These are phyloP conservation scores for Cochliopodium minus DNA, from an alignment of 208 protist genomes.

Conservation along the genomic window DNA sequence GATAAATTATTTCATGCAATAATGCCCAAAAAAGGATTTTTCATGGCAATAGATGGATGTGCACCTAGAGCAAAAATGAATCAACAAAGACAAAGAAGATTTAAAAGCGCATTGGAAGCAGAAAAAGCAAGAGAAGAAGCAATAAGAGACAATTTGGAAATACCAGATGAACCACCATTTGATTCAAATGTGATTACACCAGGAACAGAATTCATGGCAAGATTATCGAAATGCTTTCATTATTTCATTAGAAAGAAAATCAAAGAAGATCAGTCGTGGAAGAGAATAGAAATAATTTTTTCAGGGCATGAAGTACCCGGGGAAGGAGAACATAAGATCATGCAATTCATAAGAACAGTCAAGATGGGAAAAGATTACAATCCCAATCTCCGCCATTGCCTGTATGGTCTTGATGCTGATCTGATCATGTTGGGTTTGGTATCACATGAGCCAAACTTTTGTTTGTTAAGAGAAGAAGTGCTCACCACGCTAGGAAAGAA, in stretches of 20 bases:
- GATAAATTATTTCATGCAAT: slow-evolving; percentile 85
- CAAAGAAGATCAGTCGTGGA: slow-evolving; percentile 67
- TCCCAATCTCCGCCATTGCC: slow-evolving; percentile 79
- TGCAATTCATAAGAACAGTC: slow-evolving; percentile 88
- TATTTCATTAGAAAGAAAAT: slow-evolving; percentile 83
- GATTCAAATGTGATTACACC: slow-evolving; percentile 95
- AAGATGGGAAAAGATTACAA: slow-evolving; percentile 71
- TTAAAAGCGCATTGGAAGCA: slow-evolving; percentile 34
- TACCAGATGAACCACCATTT: slow-evolving; percentile 54
- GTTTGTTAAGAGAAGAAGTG: slow-evolving; percentile 82
- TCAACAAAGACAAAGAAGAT: slow-evolving; percentile 91
- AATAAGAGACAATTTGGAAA: background rate
- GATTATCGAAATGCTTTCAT: slow-evolving; percentile 63
- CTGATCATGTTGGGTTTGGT: slow-evolving; percentile 87
- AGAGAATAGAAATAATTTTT: slow-evolving; percentile 69
- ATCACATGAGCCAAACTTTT: slow-evolving; percentile 84
- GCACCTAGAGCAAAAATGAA: slow-evolving; percentile 98
- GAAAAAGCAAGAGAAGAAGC: slow-evolving; percentile 11
- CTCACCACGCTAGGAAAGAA: slow-evolving; percentile 35
- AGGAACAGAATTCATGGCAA: slow-evolving; percentile 89
- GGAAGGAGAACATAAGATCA: slow-evolving; percentile 98
- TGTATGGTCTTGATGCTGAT: slow-evolving; percentile 94
- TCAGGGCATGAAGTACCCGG: slow-evolving; percentile 79
- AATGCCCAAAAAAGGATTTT: slow-evolving; percentile 79
- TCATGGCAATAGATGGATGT: slow-evolving; percentile 89